Percentiles rank a stretch among this genome's conserved stretches.
These are phyloP conservation scores for Starmerella ratchasimensis DNA, from an alignment of 805 yeast genomes.

Conservation along the genomic window DNA sequence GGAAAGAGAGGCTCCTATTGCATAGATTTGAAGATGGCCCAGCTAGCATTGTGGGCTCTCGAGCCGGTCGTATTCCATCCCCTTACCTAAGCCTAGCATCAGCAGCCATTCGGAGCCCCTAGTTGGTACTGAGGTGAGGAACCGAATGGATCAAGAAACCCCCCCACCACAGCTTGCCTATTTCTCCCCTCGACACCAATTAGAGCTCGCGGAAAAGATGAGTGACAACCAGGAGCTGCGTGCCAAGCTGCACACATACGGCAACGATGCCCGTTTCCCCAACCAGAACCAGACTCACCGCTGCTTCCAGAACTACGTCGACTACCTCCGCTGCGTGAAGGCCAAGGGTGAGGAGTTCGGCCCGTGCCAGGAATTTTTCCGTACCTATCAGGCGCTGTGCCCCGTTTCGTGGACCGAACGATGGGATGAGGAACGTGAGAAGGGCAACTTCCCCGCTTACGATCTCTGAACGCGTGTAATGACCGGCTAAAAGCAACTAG, in stretches of 20 bases:
- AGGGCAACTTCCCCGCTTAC: conserved; percentile 40
- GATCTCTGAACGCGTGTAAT: conserved; percentile 17
- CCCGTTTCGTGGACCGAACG: conserved; percentile 29
- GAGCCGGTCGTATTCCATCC: too few species aligned
- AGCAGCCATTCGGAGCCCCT: too few species aligned
- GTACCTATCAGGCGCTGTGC: conserved; percentile 62
- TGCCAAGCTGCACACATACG: conserved; percentile 29
- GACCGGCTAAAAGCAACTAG: too few species aligned
- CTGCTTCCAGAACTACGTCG: conserved; percentile 96
- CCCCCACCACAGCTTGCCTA: too few species aligned
- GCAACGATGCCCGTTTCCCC: conserved; percentile 90
- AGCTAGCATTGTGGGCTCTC: too few species aligned
- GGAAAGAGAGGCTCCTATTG: too few species aligned
- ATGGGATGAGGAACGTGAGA: conserved; percentile 35
- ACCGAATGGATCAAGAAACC: too few species aligned
- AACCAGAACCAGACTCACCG: conserved; percentile 95
- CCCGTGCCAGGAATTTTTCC: conserved; percentile 91
- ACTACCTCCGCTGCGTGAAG: conserved; percentile 92
- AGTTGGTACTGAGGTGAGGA: too few species aligned
- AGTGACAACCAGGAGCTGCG: conserved; percentile 17
- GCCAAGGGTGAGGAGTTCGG: conserved; percentile 97
- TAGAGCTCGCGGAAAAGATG: conserved; percentile 8
- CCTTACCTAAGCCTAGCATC: too few species aligned
- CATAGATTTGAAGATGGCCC: too few species aligned
- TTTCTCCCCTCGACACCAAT: too few species aligned